Evolutionary conservation across 1,284 basidiomycete species (phyloP).

Genomic region (Pseudozyma hubeiensis): DNA sequence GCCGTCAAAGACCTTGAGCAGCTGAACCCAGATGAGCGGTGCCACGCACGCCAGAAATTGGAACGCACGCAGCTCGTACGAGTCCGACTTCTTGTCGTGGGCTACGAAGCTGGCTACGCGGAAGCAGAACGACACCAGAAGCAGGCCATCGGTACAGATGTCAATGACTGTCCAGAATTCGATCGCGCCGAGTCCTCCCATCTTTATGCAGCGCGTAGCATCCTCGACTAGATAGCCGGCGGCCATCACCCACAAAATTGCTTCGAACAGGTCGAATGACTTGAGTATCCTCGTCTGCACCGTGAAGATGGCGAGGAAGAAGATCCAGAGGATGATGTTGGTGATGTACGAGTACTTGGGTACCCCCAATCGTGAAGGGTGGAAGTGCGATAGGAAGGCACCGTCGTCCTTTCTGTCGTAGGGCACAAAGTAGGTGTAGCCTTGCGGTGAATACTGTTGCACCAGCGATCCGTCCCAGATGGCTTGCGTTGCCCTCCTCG

Average conservation of each 20-base stretch:
- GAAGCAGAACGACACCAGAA: conserved; percentile 49
- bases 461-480: conserved; percentile 58
- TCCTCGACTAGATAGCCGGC: conserved; percentile 61
- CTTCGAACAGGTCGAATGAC: conserved; percentile 50
- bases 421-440: conserved; percentile 53
- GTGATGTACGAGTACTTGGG: conserved; percentile 56
- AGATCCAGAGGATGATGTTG: conserved; percentile 55
- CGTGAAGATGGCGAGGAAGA: conserved; percentile 58
- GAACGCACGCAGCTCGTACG: conserved; percentile 57
- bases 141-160: conserved; percentile 51
- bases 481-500: conserved; percentile 44
- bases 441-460: conserved; percentile 40
- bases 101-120: conserved; percentile 52
- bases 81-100: conserved; percentile 28
- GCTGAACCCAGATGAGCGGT: conserved; percentile 61
- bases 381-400: conserved; percentile 52
- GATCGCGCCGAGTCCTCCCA: conserved; percentile 55
- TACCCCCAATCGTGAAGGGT: conserved; percentile 54
- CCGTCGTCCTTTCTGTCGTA: conserved; percentile 47
- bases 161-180: conserved; percentile 62
- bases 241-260: conserved; percentile 54
- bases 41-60: conserved; percentile 60
- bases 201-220: conserved; percentile 57
- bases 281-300: conserved; percentile 51
- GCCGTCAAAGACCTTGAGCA: conserved; percentile 55